Evolutionary conservation across 2,329 filamentous ascomycete species (phyloP), one percentile per base, ranked within the genome.

Genomic region (Alternaria burnsii): DNA sequence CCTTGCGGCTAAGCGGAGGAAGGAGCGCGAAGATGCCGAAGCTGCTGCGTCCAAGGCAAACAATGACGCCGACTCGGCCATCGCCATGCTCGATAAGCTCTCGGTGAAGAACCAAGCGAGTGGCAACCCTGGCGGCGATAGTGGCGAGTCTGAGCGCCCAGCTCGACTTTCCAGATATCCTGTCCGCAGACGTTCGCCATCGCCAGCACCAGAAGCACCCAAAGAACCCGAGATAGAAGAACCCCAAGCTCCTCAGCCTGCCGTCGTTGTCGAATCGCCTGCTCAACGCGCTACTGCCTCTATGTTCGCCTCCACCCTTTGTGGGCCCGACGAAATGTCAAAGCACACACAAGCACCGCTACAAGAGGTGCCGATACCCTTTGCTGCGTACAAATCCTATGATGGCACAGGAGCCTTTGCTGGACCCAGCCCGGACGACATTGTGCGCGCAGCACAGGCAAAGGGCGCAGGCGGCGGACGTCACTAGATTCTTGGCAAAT

Each of bases 351-450:
- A 47, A 16, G 22, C 51, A 24, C 30, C 50, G 2, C 12, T 62
- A 5, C 44, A 64, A 51, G 58, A 59, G 11, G 74, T 78, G 51
- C 67, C 78, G 54, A 70, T 83, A 51, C 79, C 82, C n/a, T 83
- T 81, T 59, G 71, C 75, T 38, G 68, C 65, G n/a, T 67, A 71
- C 58, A 67, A 69, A 50, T 68, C 70, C 20, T 73, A 76, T 56
- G 83, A 76, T 74, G 83, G 79, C 74, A 71, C 83, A 72, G 68
- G 88, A 74, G 87, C 89, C 60, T 97, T 97, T 81, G 84, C 89
- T 83, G 88, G 88, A 76, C 94, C 94, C 56, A 97, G 94, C 80
- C 94, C 94, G 69, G 94, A 98, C 82, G 94, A 97, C 78, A 82
- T 95, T 74, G 91, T 97, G 72, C 85, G 93, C 65, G 88, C 89